These are phyloP conservation scores for Aspergillus clavatus DNA, from an alignment of 2,329 filamentous ascomycete genomes.

Conservation along the genomic window DNA sequence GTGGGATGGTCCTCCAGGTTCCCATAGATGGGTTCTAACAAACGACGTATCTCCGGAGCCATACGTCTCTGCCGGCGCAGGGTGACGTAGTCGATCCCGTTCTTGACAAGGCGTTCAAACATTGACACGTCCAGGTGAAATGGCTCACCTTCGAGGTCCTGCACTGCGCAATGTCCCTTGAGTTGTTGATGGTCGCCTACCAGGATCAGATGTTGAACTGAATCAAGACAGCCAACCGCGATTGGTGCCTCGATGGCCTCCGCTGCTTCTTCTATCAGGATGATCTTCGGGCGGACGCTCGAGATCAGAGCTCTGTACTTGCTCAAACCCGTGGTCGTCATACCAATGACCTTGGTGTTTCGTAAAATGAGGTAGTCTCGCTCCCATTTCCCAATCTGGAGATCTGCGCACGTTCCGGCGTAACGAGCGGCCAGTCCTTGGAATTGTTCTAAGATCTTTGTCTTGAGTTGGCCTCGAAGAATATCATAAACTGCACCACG, in stretches of 20 bases:
- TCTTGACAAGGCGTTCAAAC: conserved; percentile 71
- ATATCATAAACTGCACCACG: conserved; percentile 64
- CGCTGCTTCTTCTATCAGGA: conserved; percentile 76
- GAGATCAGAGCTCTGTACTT: conserved; percentile 71
- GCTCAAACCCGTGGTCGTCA: conserved; percentile 75
- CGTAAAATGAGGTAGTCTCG: conserved; percentile 58
- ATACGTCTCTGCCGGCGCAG: conserved; percentile 67
- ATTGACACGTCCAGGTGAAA: conserved; percentile 69
- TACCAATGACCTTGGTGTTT: conserved; percentile 56
- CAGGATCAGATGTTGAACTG: conserved; percentile 60
- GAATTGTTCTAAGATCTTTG: conserved; percentile 45
- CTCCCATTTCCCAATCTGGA: conserved; percentile 57
- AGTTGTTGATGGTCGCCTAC: conserved; percentile 81
- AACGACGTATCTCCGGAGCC: conserved; percentile 61
- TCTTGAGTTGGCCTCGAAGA: conserved; percentile 55
- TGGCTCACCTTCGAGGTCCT: conserved; percentile 54
- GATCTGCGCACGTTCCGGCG: conserved; percentile 45
- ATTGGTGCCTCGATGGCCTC: conserved; percentile 62
- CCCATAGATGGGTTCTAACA: conserved; percentile 60
- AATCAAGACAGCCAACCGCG: conserved; percentile 56
- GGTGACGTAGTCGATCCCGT: conserved; percentile 58
- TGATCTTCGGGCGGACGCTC: conserved; percentile 59
- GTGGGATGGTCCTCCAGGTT: conserved; percentile 54
- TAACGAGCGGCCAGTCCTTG: conserved; percentile 49
- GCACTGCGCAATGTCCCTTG: conserved; percentile 60